Evolutionary conservation across 176 grass and related monocot species (phyloP), one percentile per base, ranked within the genome.

Genomic region (Coix lacrymajobi): DNA sequence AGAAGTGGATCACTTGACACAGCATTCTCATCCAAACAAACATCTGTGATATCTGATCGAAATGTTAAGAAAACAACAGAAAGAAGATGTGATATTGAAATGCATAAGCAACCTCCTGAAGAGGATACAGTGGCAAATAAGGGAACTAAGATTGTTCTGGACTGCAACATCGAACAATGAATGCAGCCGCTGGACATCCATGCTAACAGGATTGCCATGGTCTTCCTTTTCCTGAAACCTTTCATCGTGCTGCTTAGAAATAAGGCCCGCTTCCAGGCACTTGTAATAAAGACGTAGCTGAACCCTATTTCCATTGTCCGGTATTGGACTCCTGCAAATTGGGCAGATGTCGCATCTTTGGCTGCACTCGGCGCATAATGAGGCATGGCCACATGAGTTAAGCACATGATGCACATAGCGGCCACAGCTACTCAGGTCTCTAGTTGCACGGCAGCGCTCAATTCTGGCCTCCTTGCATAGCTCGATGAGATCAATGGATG

Each of bases 21-120:
- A 62, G 96, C 96, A 88, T 86, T 95, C 85, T 98, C 96, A 75
- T 98, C 87, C 92, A 98, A 93, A 93, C 96, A 98, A 72, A 98
- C 92, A 71, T 98, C 91, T 69, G 85, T 87, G 57, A 95, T 90
- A 93, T 95, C 96, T 98, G 81, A 66, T 73, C 51, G n/a, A 56
- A 28, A 79, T 91, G 88, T 98, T 84, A 98, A 95, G 95, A 79
- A 81, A 88, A 85, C 67, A 86, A 71, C 40, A 71, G 31, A 73
- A 48, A 37, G 56, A 33, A 29, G 1, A 30, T 43, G 33, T 8
- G 40, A 5, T 54, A 79, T 79, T 30, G 32, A 86, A 78, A 86
- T 45, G 34, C 44, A 67, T 66, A 60, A 44, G 45, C 62, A 86
- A 45, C 28, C 60, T 76, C 66, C 62, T 85, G 56, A 73, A 81